These are phyloP conservation scores for Pyropia haitanensis DNA, from an alignment of 23 red algal species.

Conservation along the genomic window DNA sequence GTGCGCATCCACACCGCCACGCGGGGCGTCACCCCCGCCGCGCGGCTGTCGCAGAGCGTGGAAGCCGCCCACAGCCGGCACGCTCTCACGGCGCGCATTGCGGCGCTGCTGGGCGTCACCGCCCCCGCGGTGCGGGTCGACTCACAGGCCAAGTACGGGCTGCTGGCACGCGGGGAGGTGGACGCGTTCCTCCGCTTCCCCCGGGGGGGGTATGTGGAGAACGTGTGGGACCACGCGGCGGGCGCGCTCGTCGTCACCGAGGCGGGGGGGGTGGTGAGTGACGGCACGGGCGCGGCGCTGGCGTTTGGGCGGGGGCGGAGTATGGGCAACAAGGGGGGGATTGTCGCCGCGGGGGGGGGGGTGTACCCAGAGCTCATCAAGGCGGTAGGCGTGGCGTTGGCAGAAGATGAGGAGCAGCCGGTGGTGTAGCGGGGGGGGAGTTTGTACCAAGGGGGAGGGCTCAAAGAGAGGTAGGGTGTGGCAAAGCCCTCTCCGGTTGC, in stretches of 20 bases:
- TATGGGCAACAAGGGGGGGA: constrained; percentile 78
- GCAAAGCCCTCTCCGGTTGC: no score
- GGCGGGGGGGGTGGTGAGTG: constrained; percentile 81
- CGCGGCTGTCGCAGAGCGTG: constrained; percentile 68
- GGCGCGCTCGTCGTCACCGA: constrained; percentile 73
- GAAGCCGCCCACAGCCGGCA: constrained; percentile 74
- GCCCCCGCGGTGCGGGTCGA: constrained; percentile 68
- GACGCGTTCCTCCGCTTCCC: constrained; percentile 92
- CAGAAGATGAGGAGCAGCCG: neutral
- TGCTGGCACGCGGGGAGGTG: constrained; percentile 74
- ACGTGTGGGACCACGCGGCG: constrained; percentile 97
- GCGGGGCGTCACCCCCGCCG: neutral
- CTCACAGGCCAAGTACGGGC: constrained; percentile 87
- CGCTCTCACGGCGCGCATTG: constrained; percentile 54
- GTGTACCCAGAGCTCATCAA: constrained; percentile 25
- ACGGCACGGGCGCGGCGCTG: constrained; percentile 71
- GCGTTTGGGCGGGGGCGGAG: constrained; percentile 78
- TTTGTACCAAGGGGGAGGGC: no score
- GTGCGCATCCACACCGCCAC: no score
- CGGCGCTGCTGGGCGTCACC: constrained; percentile 52
- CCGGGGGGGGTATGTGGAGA: constrained; percentile 77
- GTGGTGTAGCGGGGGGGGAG: no score
- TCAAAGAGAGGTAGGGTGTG: no score
- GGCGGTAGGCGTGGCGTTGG: constrained; percentile 22
- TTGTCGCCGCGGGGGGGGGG: constrained; percentile 63